Evolutionary conservation across 2,329 filamentous ascomycete genomes (phyloP).

Genomic region (Geoglossum cookeanum): DNA sequence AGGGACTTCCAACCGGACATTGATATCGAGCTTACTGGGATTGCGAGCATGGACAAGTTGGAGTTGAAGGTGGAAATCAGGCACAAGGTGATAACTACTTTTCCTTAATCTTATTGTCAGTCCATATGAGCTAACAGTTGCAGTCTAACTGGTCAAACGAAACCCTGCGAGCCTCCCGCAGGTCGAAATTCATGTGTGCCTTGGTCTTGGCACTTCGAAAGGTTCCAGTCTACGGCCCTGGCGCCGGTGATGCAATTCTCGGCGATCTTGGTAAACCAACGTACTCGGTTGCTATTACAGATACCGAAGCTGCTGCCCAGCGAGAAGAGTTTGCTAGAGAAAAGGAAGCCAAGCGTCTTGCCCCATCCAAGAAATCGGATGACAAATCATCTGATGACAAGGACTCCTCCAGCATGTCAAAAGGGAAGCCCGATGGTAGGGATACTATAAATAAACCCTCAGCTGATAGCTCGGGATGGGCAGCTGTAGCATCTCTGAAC

Average conservation of each 20-base stretch:
- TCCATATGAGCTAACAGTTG: neutral
- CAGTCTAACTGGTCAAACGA: conserved; percentile 75
- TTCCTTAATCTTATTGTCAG: neutral
- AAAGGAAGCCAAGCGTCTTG: conserved; percentile 46
- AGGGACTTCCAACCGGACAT: conserved; percentile 84
- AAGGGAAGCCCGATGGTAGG: no score
- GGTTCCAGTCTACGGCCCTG: conserved; percentile 69
- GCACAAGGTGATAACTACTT: conserved; percentile 42
- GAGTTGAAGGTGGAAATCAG: conserved; percentile 65
- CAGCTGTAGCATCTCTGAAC: conserved; percentile 26
- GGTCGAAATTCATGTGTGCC: conserved; percentile 95
- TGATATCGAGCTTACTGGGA: conserved; percentile 54
- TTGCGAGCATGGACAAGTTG: conserved; percentile 71
- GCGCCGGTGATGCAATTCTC: conserved; percentile 46
- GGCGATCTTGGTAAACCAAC: conserved; percentile 49
- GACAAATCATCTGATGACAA: conserved; percentile 15
- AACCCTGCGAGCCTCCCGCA: conserved; percentile 54
- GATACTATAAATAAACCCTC: neutral
- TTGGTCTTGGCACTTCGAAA: conserved; percentile 68
- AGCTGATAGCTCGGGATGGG: conserved; percentile 14
- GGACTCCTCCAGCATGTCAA: conserved; percentile 16
- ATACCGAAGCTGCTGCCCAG: conserved; percentile 44
- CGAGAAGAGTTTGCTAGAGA: conserved; percentile 38
- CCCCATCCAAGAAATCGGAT: conserved; percentile 27
- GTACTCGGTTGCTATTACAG: conserved; percentile 60